phyloP scores from a whole-genome alignment of 2,329 filamentous ascomycete species.

The Cadophora sp. region DNA sequence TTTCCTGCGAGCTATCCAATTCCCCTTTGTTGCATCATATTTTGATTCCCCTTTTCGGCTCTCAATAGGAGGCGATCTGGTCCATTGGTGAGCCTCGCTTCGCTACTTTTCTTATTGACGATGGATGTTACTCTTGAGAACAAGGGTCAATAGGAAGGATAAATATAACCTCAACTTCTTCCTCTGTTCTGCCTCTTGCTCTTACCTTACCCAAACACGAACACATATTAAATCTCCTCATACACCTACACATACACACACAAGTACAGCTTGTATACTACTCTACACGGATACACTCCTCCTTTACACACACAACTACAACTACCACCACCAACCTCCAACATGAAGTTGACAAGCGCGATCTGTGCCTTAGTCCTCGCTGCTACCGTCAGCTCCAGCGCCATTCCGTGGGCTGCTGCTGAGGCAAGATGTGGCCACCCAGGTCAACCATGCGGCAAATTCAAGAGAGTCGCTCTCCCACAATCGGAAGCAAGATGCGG shows the following conservation, averaged over 20 bases:
- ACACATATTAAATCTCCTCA: slow-evolving; percentile 17
- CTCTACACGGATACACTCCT: slow-evolving; percentile 2
- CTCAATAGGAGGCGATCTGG: slow-evolving; percentile 34
- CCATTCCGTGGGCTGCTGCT: slow-evolving; percentile 34
- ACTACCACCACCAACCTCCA: slow-evolving; percentile 36
- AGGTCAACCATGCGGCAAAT: slow-evolving; percentile 22
- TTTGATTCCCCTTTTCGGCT: slow-evolving; percentile 25
- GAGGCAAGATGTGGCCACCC: slow-evolving; percentile 21
- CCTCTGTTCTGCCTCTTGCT: not conserved
- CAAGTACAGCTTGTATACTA: slow-evolving; percentile 20
- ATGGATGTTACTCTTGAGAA: slow-evolving; percentile 23
- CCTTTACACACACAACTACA: slow-evolving; percentile 13
- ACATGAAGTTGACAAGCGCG: slow-evolving; percentile 56
- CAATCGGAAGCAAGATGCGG: slow-evolving; percentile 24
- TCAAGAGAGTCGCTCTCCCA: slow-evolving; percentile 20
- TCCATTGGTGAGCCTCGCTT: slow-evolving; percentile 27
- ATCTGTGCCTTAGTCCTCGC: slow-evolving; percentile 50
- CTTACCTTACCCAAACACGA: slow-evolving; percentile 22
- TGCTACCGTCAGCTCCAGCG: slow-evolving; percentile 46
- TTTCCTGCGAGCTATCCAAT: not conserved
- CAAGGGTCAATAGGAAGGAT: slow-evolving; percentile 23
- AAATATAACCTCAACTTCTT: slow-evolving; percentile 18
- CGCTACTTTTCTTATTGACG: slow-evolving; percentile 14
- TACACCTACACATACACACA: slow-evolving; percentile 23
- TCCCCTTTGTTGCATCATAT: slow-evolving; percentile 7